Evolutionary conservation across 2,329 filamentous ascomycete species (phyloP).

Genomic region (Neofusicoccum ribis): DNA sequence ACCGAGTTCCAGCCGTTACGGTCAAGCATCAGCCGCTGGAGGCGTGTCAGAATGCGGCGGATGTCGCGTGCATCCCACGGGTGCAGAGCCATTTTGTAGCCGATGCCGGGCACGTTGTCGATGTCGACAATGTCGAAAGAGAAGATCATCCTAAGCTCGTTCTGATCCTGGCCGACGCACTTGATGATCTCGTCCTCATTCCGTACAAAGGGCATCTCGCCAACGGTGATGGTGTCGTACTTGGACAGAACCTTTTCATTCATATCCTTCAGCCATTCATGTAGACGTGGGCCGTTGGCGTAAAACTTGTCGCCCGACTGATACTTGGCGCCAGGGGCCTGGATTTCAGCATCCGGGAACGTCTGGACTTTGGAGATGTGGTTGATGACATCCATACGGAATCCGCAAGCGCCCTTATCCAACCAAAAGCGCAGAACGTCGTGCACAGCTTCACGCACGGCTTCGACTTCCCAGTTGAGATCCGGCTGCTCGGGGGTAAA

Average conservation of each 20-base stretch:
- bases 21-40: slow-evolving; percentile 33
- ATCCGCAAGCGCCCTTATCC: slow-evolving; percentile 47
- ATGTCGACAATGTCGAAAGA: slow-evolving; percentile 49
- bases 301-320: slow-evolving; percentile 53
- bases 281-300: slow-evolving; percentile 59
- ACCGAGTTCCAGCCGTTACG: slow-evolving; percentile 49
- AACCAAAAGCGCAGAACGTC: slow-evolving; percentile 52
- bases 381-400: slow-evolving; percentile 52
- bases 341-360: slow-evolving; percentile 45
- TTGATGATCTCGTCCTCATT: slow-evolving; percentile 46
- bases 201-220: slow-evolving; percentile 59
- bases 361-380: slow-evolving; percentile 47
- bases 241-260: slow-evolving; percentile 54
- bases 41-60: slow-evolving; percentile 33
- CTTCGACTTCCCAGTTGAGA: slow-evolving; percentile 50
- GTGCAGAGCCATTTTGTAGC: slow-evolving; percentile 36
- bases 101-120: slow-evolving; percentile 36
- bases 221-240: slow-evolving; percentile 61
- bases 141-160: slow-evolving; percentile 52
- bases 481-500: slow-evolving; percentile 51
- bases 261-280: slow-evolving; percentile 58
- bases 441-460: slow-evolving; percentile 47
- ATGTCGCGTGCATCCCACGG: slow-evolving; percentile 35
- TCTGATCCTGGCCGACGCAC: slow-evolving; percentile 41
- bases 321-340: slow-evolving; percentile 42